Conservation (phyloP, 1,284 basidiomycete species). For the Erythrobasidium hasegawianum region DNA sequence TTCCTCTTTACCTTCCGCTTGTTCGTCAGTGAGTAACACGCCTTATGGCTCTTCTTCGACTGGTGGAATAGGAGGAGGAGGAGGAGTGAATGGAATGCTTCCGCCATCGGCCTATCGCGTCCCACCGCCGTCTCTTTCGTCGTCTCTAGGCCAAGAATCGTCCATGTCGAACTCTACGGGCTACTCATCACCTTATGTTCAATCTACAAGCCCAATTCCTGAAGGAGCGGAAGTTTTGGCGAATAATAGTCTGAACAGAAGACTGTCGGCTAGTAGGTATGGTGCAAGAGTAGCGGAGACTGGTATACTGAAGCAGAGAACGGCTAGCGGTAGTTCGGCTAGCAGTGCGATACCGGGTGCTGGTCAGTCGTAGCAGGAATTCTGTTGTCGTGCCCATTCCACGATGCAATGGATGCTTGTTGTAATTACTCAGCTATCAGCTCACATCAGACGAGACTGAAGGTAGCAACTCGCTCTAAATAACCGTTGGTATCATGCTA, state of each 20-base stretch:
- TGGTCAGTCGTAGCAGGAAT: neutral
- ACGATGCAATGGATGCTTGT: too few relatives aligned
- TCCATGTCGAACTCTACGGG: neutral
- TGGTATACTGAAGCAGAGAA: slow-evolving; percentile 17
- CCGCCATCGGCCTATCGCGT: slow-evolving; percentile 13
- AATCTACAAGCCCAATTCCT: neutral
- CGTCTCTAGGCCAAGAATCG: slow-evolving; percentile 21
- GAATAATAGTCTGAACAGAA: slow-evolving; percentile 2
- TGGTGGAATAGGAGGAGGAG: neutral
- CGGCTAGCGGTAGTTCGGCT: neutral
- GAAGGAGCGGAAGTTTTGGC: slow-evolving; percentile 1
- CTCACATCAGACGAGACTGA: too few relatives aligned
- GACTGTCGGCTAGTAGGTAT: slow-evolving; percentile 19
- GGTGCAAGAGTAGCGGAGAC: slow-evolving; percentile 30
- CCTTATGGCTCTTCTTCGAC: slow-evolving; percentile 25
- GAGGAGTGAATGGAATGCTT: too few relatives aligned
- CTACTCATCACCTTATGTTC: slow-evolving; percentile 7
- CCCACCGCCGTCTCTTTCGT: slow-evolving; percentile 23
- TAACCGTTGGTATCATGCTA: too few relatives aligned
- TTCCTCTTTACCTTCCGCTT: neutral
- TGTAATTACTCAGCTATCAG: too few relatives aligned
- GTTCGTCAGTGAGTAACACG: slow-evolving; percentile 3
- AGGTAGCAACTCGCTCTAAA: too few relatives aligned
- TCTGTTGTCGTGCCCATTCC: too few relatives aligned
- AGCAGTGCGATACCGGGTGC: neutral